Base-by-base conservation (phyloP, 257 asterid genomes). In the Nicotiana attenuata region DNA sequence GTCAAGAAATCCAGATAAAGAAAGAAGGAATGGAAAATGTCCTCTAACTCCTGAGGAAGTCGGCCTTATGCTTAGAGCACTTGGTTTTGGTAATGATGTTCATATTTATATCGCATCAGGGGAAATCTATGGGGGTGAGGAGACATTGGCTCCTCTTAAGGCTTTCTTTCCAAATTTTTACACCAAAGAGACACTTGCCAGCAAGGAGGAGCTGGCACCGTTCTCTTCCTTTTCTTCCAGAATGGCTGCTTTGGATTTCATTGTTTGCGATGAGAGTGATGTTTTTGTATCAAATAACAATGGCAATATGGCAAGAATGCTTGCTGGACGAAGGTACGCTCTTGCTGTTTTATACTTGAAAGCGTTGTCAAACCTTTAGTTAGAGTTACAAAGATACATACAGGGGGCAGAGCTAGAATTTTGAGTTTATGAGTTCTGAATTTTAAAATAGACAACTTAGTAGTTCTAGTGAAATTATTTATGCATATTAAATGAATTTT, bases 261-360 rank as follows among this genome's bases (percentile, higher is more conserved):
- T 92, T 75, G 97, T 93, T 56, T 93, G 96, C 31, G 97, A 93
- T 81, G 92, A 92, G 83, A 92, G 96, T 76, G 92, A 92, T 83
- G 98, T 91, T 68, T 92, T 93, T 63, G 92, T 91, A 55, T 84
- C 96, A 66, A 93, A 93, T 85, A 92, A 93, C 86, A 93, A 93
- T n/a, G 97, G 97, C 15, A 93, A 93, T 86, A 92, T 93, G 97
- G 97, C 97, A 15, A 89, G 86, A 83, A 90, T 93, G 65, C 92
- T 93, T 15, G 93, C 97, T 4, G 95, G 97, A 59, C 87, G 91
- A 85, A 89, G 95, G 97, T 89, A 85, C 1, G 76, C 0, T 16
- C 41, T 60, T 20, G 13, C 53, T 5, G 31, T 11, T 76, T 19
- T 50, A 63, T 24, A 24, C 63, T 50, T 75, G 79, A 75, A 75